phyloP scores from a whole-genome alignment of 345 rosid genomes.

The Psidium friedrichsthalianum region DNA sequence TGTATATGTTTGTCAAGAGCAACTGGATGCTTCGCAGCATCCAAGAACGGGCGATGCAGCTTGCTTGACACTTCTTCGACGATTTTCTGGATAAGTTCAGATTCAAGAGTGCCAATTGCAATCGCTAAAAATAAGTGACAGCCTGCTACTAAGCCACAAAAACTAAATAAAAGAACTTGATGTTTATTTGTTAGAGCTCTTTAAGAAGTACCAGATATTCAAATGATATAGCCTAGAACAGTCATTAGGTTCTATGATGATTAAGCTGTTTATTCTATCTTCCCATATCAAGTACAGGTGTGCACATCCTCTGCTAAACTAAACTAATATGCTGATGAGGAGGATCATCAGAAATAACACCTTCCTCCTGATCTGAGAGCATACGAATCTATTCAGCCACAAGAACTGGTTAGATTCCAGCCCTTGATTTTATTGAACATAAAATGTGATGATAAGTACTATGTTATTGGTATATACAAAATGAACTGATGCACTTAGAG shows the following conservation, averaged over 20 bases:
- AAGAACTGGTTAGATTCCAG: neutral
- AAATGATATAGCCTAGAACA: neutral
- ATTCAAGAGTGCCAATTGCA: neutral
- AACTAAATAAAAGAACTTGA: neutral
- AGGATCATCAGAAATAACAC: too few species aligned
- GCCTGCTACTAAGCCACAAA: neutral
- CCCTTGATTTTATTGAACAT: neutral
- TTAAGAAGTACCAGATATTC: fast-evolving
- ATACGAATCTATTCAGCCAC: neutral
- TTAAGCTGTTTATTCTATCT: neutral
- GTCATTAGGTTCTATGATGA: too few species aligned
- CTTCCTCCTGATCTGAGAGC: too few species aligned
- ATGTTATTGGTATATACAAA: too few species aligned
- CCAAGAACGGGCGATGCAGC: neutral
- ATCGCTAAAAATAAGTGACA: neutral
- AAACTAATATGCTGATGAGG: neutral
- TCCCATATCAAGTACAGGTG: neutral
- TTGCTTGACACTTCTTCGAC: constrained; percentile 8
- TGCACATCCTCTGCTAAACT: too few species aligned
- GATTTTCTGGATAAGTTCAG: neutral
- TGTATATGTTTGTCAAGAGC: constrained; percentile 1
- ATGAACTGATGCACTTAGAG: too few species aligned
- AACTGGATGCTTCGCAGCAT: neutral
- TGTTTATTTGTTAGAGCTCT: neutral
- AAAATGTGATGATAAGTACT: neutral